Base-by-base conservation (phyloP, 441 rosid species). In the Brassica hybrid region DNA sequence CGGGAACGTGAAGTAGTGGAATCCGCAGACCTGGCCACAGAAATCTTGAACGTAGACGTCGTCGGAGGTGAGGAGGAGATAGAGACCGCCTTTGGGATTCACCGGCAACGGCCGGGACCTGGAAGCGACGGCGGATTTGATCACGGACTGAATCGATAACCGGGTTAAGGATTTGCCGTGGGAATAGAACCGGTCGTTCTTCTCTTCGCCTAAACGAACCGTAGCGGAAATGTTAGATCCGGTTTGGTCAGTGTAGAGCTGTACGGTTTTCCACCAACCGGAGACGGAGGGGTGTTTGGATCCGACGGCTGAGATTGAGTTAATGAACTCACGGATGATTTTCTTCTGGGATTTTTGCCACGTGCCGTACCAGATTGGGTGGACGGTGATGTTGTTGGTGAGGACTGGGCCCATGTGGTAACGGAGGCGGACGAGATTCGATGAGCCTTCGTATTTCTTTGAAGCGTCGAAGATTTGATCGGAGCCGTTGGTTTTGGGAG, bases 401-500 rank as follows among this genome's bases (percentile, higher is more conserved):
- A 95, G 88, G 70, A 95, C 97, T 0, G 99, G 99, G 1, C 99
- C 99, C 98, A 91, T 91, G 73, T 95, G 99, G 90, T 95, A 95
- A 62, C 90, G 91, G 77, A 95, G 72, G 74, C 84, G 89, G 19
- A 95, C 91, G 78, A 95, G 88, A 72, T 93, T 96, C 9, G 99
- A 95, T 36, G 99, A 95, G 80, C 99, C 99, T 86, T 95, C 99
- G 83, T n/a, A 95, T 69, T 93, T 95, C 76, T 93, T 93, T 57
- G 93, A 89, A 27, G 74, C 85, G 14, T 73, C 88, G 78, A 84
- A 85, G 73, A 83, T 67, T 76, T 76, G 80, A 67, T 87, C 92
- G 11, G 96, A 80, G 79, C 83, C 76, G 88, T 88, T 89, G 76
- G 86, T 81, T 77, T 73, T 66, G 64, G 80, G 77, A 18, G 91